Conservation (phyloP, 441 rosid species). For the Erysimum cheiri region DNA sequence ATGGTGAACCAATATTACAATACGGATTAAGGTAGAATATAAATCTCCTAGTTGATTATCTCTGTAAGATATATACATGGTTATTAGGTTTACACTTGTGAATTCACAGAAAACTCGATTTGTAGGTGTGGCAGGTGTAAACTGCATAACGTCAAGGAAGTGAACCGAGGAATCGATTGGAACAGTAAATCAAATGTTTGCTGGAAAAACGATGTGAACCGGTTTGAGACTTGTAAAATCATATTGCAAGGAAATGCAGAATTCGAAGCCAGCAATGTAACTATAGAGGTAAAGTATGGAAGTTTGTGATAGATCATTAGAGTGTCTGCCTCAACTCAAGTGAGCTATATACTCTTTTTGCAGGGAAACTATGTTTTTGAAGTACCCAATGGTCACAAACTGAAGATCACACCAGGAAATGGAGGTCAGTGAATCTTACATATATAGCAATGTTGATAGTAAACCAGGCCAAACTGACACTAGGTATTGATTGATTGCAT, state of each 20-base stretch:
- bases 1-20: constrained; percentile 68
- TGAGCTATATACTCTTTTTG: background rate
- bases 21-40: constrained; percentile 72
- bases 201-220: constrained; percentile 84
- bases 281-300: constrained; percentile 58
- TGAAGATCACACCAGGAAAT: constrained; percentile 67
- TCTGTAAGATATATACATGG: constrained; percentile 20
- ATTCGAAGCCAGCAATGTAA: constrained; percentile 80
- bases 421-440: constrained; percentile 54
- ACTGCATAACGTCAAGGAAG: constrained; percentile 71
- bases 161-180: constrained; percentile 88
- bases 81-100: background rate
- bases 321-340: constrained; percentile 10
- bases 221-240: constrained; percentile 71
- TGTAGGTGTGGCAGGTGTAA: constrained; percentile 88
- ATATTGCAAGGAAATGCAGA: constrained; percentile 91
- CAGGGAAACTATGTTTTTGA: constrained; percentile 90
- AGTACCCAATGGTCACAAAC: constrained; percentile 81
- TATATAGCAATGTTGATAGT: background rate
- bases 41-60: background rate
- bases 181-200: constrained; percentile 65
- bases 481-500: background rate
- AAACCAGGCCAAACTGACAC: background rate
- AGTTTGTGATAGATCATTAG: background rate
- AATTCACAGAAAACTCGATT: constrained; percentile 18